phyloP scores from a whole-genome alignment of 768 basidiomycete species.

The Amanita phalloides region DNA sequence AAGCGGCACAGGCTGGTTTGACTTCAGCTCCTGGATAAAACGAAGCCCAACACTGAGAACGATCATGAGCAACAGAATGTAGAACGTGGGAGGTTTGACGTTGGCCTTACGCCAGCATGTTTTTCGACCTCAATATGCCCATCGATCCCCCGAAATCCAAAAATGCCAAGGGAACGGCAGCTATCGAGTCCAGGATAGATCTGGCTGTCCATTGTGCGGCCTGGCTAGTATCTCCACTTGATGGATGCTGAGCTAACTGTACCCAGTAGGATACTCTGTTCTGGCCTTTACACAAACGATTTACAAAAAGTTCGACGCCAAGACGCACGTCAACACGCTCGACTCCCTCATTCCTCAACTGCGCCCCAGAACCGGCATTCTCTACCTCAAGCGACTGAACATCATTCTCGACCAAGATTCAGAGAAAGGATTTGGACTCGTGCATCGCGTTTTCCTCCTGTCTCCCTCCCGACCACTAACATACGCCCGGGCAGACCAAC shows the following conservation, averaged over 20 bases:
- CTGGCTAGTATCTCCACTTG: neutral
- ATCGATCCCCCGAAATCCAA: slow-evolving; percentile 31
- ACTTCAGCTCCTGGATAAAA: too few relatives aligned
- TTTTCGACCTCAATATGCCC: slow-evolving; percentile 60
- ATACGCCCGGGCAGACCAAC: slow-evolving; percentile 39
- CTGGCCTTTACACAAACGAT: slow-evolving; percentile 69
- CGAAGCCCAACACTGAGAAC: too few relatives aligned
- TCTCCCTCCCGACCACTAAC: neutral
- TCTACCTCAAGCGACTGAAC: slow-evolving; percentile 69
- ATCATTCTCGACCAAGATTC: slow-evolving; percentile 76
- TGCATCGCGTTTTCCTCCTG: slow-evolving; percentile 19
- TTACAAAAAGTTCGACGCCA: slow-evolving; percentile 60
- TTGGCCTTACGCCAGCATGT: slow-evolving; percentile 26
- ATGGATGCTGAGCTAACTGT: neutral
- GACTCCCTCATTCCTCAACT: slow-evolving; percentile 49
- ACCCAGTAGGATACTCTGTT: slow-evolving; percentile 78
- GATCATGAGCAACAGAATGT: too few relatives aligned
- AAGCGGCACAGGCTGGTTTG: too few relatives aligned
- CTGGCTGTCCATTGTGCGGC: slow-evolving; percentile 62
- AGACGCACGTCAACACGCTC: slow-evolving; percentile 56
- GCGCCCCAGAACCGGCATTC: slow-evolving; percentile 43
- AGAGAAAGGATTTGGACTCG: slow-evolving; percentile 78
- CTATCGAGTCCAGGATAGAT: slow-evolving; percentile 56
- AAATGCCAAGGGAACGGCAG: slow-evolving; percentile 49
- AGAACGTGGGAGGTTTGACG: too few relatives aligned